Percentiles rank a stretch among this genome's conserved stretches.
Conservation (phyloP, 2,329 filamentous ascomycete genomes). For the Polytolypa hystricis region DNA sequence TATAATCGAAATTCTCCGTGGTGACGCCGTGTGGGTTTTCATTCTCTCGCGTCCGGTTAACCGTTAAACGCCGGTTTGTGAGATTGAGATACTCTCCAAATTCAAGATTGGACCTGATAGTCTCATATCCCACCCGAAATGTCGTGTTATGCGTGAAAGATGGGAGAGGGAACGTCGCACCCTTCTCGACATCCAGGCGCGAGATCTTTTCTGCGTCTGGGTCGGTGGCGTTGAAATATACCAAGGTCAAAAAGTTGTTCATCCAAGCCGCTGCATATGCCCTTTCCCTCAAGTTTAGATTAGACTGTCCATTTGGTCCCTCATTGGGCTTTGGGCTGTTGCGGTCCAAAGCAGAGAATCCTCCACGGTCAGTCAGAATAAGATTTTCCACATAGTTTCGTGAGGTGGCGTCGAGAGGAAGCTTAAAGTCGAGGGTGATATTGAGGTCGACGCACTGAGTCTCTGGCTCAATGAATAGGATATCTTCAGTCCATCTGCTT, state of each 20-base stretch:
- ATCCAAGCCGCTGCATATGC: slow-evolving; percentile 36
- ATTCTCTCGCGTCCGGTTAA: background rate
- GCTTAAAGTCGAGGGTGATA: slow-evolving; percentile 31
- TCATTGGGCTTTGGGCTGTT: background rate
- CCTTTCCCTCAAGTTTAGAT: slow-evolving; percentile 27
- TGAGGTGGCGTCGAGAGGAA: slow-evolving; percentile 10
- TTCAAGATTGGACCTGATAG: slow-evolving; percentile 2
- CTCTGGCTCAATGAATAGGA: slow-evolving; percentile 39
- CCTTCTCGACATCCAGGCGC: slow-evolving; percentile 4
- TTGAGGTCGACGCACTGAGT: slow-evolving; percentile 33
- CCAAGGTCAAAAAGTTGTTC: slow-evolving; percentile 30
- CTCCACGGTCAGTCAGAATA: slow-evolving; percentile 32
- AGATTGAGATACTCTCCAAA: slow-evolving; percentile 8
- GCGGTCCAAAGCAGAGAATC: slow-evolving; percentile 22
- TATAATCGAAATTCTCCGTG: slow-evolving; percentile 3
- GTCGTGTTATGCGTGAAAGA: slow-evolving; percentile 1
- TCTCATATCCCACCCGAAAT: slow-evolving; percentile 5
- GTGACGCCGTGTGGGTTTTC: slow-evolving; percentile 5
- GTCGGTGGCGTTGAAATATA: slow-evolving; percentile 31
- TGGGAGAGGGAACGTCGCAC: slow-evolving; percentile 3
- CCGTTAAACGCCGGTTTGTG: background rate
- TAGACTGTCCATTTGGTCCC: slow-evolving; percentile 14
- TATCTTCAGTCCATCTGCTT: slow-evolving; percentile 36
- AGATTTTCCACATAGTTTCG: slow-evolving; percentile 14
- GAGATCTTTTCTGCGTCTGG: slow-evolving; percentile 6